phyloP scores from a whole-genome alignment of 495 filamentous ascomycete species.

The Evansstolkia leycettana region DNA sequence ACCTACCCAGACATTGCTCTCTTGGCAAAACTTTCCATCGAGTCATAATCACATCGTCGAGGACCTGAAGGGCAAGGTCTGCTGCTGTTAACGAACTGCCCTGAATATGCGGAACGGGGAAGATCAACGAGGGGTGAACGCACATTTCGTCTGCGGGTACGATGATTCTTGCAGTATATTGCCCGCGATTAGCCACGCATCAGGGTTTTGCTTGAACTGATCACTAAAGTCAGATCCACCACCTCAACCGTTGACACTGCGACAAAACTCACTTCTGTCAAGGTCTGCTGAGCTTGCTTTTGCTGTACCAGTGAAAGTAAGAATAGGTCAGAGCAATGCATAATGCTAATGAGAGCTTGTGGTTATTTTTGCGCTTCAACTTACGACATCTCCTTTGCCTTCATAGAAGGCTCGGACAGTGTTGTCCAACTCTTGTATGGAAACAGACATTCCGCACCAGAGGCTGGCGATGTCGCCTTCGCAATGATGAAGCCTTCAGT shows the following conservation, averaged over 20 bases:
- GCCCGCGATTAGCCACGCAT: constrained; percentile 94
- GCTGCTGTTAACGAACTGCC: constrained; percentile 30
- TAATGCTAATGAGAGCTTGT: neutral
- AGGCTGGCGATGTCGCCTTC: constrained; percentile 20
- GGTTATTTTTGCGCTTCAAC: constrained; percentile 15
- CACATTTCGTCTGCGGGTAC: constrained; percentile 95
- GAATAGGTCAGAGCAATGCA: constrained; percentile 4
- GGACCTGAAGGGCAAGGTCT: constrained; percentile 91
- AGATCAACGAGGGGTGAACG: constrained; percentile 14
- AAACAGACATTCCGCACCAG: constrained; percentile 46
- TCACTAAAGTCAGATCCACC: neutral
- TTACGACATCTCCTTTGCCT: constrained; percentile 81
- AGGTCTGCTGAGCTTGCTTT: constrained; percentile 87
- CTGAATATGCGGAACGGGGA: constrained; percentile 2
- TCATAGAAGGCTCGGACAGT: constrained; percentile 96
- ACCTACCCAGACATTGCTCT: constrained; percentile 82
- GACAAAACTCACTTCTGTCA: constrained; percentile 69
- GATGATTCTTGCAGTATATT: constrained; percentile 83
- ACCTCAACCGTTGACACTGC: neutral
- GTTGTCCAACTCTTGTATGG: constrained; percentile 86
- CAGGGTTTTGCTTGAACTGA: constrained; percentile 96
- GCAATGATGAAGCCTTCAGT: constrained; percentile 11
- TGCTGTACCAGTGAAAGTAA: constrained; percentile 56
- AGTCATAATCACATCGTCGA: constrained; percentile 97
- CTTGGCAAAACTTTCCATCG: constrained; percentile 95